Base-by-base conservation (phyloP, 1,284 basidiomycete genomes). In the Trichosporon inkin region DNA sequence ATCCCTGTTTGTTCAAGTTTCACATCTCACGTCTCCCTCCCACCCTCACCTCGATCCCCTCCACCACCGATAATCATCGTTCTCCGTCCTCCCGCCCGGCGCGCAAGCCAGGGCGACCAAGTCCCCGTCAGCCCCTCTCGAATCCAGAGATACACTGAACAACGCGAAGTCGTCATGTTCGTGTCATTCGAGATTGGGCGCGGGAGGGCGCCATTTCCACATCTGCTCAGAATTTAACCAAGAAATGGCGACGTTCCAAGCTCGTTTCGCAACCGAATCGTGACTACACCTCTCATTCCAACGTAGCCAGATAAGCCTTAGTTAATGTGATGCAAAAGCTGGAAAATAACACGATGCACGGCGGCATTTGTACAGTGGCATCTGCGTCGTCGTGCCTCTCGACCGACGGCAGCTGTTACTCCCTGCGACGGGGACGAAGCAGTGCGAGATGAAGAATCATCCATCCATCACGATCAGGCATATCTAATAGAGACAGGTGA, bases 131-230 rank as follows among this genome's bases (percentile, higher is more conserved):
- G 67, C 67, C 63, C 69, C 66, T 57, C 67, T 65, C 56, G 44
- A 49, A 49, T 49, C 24, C 28, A 24, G 44, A 38, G 36, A 14
- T 38, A 38, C 36, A 49, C 44, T 49, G 24, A 44, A 32, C 24
- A 16, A n/a, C 44, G 16, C 3, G 22, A 16, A 49, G 44, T 59
- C 52, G 39, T 56, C 53, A 3, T 60, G 19, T 52, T 56, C 55
- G 34, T 49, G 44, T 32, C 44, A 49, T 40, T 47, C 54, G 62
- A 65, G 69, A 63, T 69, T 71, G 70, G 67, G 68, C 68, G 68
- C 70, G 69, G 68, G 70, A 74, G 72, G 72, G 72, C 72, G 68
- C 67, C 72, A 60, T 6, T 41, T 10, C 44, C 44, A n/a, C 24
- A 28, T 13, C 44, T 32, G 11, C 44, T 8, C 7, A 17, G 20